Conservation (phyloP, 2,329 filamentous ascomycete species). For the Pseudogymnoascus sp. region DNA sequence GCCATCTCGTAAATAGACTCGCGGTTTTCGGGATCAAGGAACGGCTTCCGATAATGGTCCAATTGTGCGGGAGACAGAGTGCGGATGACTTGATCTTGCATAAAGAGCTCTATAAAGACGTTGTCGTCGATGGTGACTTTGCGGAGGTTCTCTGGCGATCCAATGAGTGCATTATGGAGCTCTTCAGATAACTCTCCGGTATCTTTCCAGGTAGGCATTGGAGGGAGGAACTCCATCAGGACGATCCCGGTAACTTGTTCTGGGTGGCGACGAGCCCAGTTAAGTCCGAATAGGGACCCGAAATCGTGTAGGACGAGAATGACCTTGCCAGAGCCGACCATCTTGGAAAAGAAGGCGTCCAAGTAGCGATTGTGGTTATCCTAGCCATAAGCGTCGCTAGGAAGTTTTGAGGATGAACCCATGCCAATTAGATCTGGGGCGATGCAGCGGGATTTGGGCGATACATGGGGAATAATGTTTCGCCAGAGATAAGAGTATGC, state of each 20-base stretch:
- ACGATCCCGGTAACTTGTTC: neutral
- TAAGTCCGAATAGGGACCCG: neutral
- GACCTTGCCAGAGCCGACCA: neutral
- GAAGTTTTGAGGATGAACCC: neutral
- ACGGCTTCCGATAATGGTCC: constrained; percentile 3
- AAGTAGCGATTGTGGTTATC: neutral
- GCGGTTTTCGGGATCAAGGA: neutral
- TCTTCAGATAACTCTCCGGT: neutral
- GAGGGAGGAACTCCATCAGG: constrained; percentile 5
- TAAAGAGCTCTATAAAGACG: neutral
- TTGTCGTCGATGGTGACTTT: neutral
- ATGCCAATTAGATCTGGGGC: neutral
- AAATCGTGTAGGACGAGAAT: neutral
- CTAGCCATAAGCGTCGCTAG: neutral
- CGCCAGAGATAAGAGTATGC: constrained; percentile 8
- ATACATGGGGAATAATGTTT: constrained; percentile 8
- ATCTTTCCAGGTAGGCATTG: neutral
- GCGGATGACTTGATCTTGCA: neutral
- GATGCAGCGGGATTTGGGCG: neutral
- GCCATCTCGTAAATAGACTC: neutral
- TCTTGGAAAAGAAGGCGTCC: neutral
- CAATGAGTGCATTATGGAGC: neutral
- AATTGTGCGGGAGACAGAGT: neutral
- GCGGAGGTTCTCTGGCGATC: neutral
- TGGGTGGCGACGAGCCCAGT: neutral